Conservation (phyloP, 2,329 filamentous ascomycete species). For the Talaromyces sp. region DNA sequence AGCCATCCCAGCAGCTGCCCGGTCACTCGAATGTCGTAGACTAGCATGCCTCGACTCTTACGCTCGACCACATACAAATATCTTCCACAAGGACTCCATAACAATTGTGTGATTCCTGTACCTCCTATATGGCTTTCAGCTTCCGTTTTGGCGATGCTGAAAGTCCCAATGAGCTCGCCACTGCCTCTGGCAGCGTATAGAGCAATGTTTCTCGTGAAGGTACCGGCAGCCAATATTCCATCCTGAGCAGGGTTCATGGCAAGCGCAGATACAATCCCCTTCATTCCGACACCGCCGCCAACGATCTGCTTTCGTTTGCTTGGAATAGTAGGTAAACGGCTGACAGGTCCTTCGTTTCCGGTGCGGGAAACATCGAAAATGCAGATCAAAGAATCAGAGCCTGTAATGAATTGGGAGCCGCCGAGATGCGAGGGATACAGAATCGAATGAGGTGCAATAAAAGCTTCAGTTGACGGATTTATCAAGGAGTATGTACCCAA, state of each 20-base stretch:
- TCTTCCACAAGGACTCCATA: slow-evolving; percentile 56
- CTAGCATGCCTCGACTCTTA: slow-evolving; percentile 52
- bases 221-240: slow-evolving; percentile 56
- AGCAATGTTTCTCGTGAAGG: slow-evolving; percentile 54
- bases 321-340: slow-evolving; percentile 48
- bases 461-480: slow-evolving; percentile 54
- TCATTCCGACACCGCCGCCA: slow-evolving; percentile 50
- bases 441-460: slow-evolving; percentile 54
- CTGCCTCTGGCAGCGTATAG: slow-evolving; percentile 52
- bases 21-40: slow-evolving; percentile 60
- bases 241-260: slow-evolving; percentile 42
- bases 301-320: slow-evolving; percentile 47
- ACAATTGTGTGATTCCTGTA: slow-evolving; percentile 53
- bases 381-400: slow-evolving; percentile 52
- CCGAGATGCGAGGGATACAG: slow-evolving; percentile 47
- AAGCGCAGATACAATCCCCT: slow-evolving; percentile 55
- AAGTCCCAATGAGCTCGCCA: slow-evolving; percentile 51
- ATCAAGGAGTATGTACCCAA: slow-evolving; percentile 56
- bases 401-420: slow-evolving; percentile 56
- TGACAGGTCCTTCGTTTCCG: slow-evolving; percentile 45
- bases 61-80: slow-evolving; percentile 60
- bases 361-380: slow-evolving; percentile 54
- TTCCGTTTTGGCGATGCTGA: slow-evolving; percentile 44
- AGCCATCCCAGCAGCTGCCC: slow-evolving; percentile 52
- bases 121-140: slow-evolving; percentile 44